Conservation (phyloP, 2,329 filamentous ascomycete genomes). For the Arthrobotrys megalospora region DNA sequence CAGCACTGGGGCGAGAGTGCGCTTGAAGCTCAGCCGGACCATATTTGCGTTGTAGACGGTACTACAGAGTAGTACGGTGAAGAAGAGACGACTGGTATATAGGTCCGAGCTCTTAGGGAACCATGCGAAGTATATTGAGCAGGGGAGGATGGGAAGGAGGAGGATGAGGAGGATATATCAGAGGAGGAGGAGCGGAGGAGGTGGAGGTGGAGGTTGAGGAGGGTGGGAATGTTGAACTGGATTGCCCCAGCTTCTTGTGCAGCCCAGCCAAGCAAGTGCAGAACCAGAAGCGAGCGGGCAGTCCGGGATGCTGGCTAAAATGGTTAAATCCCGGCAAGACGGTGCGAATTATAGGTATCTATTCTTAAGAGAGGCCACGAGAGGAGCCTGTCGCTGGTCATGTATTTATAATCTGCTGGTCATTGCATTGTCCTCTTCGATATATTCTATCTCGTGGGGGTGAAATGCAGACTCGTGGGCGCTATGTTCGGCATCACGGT, state of each 20-base stretch:
- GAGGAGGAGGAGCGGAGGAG: constrained; percentile 19
- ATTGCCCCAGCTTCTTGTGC: constrained; percentile 18
- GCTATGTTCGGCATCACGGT: constrained; percentile 17
- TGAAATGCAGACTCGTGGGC: constrained; percentile 6
- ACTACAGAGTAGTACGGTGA: constrained; percentile 16
- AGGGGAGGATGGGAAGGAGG: constrained; percentile 35
- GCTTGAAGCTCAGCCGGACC: constrained; percentile 55
- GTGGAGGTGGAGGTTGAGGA: constrained; percentile 25
- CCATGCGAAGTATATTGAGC: constrained; percentile 21
- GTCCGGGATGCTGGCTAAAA: constrained; percentile 44
- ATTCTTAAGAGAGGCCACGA: neutral
- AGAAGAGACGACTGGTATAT: constrained; percentile 11
- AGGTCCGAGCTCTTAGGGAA: constrained; percentile 8
- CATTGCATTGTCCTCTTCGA: neutral
- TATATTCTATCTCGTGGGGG: too few relatives aligned
- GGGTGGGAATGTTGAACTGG: constrained; percentile 7
- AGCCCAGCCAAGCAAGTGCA: constrained; percentile 14
- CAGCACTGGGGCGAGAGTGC: constrained; percentile 55
- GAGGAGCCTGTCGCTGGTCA: neutral
- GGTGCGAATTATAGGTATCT: constrained; percentile 5
- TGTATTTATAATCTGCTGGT: neutral
- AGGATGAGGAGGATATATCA: constrained; percentile 15
- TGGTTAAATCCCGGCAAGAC: constrained; percentile 40
- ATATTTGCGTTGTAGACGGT: constrained; percentile 43
- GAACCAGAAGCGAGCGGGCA: constrained; percentile 32